Evolutionary conservation across 805 yeast species (phyloP).

Genomic region (Candida rishiriensis): DNA sequence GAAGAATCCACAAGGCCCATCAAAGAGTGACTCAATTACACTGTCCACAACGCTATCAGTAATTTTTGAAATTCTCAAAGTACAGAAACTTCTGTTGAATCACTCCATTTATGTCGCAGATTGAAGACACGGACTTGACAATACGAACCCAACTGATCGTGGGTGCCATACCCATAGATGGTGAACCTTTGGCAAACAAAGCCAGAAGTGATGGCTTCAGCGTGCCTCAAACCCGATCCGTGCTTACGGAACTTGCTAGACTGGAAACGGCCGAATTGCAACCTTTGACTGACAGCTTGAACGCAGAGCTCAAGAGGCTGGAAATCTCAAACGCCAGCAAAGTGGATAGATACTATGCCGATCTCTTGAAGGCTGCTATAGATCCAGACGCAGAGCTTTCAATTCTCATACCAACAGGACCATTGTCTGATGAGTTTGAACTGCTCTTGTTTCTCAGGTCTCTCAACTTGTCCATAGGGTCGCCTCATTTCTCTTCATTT

Average conservation of each 20-base stretch:
- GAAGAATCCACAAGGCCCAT: too few relatives aligned
- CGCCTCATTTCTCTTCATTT: slow-evolving; percentile 5
- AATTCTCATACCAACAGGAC: too few relatives aligned
- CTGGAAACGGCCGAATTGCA: background rate
- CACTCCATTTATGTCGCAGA: background rate
- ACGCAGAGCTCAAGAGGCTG: background rate
- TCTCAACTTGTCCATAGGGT: slow-evolving; percentile 2
- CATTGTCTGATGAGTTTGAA: slow-evolving; percentile 1
- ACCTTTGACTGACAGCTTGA: background rate
- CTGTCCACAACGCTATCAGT: too few relatives aligned
- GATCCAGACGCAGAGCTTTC: background rate
- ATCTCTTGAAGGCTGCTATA: background rate
- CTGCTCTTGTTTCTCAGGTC: slow-evolving; percentile 7
- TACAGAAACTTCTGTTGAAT: too few relatives aligned
- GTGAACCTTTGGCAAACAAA: too few relatives aligned
- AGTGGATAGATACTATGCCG: background rate
- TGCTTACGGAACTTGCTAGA: background rate
- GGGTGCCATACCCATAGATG: slow-evolving; percentile 1
- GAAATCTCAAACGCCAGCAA: background rate
- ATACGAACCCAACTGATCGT: slow-evolving; percentile 1
- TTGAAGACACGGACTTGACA: slow-evolving; percentile 1
- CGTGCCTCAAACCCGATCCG: background rate
- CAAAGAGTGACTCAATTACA: too few relatives aligned
- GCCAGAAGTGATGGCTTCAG: too few relatives aligned
- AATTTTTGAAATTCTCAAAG: too few relatives aligned